Conservation (phyloP, 495 filamentous ascomycete species). For the Xylaria palmicola region DNA sequence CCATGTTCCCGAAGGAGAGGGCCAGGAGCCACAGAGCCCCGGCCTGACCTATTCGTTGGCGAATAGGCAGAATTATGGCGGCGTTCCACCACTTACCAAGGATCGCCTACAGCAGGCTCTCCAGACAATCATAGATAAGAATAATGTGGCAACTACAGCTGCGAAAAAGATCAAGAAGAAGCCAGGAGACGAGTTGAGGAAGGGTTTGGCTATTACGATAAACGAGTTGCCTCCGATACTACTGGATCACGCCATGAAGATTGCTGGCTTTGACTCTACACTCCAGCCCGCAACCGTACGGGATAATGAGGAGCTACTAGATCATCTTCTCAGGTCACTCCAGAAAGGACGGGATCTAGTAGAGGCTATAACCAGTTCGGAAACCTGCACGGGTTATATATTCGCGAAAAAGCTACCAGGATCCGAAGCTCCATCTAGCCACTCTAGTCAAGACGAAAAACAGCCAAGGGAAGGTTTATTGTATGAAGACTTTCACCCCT, state of each 20-base stretch:
- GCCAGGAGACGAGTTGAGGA: conserved; percentile 68
- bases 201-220: conserved; percentile 75
- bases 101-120: conserved; percentile 70
- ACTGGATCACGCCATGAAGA: conserved; percentile 78
- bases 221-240: conserved; percentile 84
- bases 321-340: conserved; percentile 62
- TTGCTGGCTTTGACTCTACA: conserved; percentile 63
- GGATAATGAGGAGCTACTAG: conserved; percentile 60
- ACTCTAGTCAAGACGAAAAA: conserved; percentile 35
- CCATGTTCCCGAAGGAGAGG: conserved; percentile 71
- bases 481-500: conserved; percentile 96
- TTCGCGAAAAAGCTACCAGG: conserved; percentile 64
- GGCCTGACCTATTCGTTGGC: conserved; percentile 77
- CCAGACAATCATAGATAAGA: conserved; percentile 58
- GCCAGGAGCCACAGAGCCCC: conserved; percentile 70
- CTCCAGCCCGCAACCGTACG: conserved; percentile 67
- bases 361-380: conserved; percentile 56
- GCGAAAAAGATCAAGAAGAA: conserved; percentile 77
- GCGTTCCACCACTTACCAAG: conserved; percentile 69
- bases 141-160: conserved; percentile 42
- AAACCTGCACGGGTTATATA: conserved; percentile 76
- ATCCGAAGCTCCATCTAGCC: conserved; percentile 26
- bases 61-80: conserved; percentile 76
- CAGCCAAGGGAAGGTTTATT: conserved; percentile 53
- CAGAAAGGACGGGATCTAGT: conserved; percentile 65